Percentiles rank a stretch among this genome's conserved stretches.
Evolutionary conservation across 2,329 filamentous ascomycete species (phyloP).

Genomic region (Aureobasidium zeae): DNA sequence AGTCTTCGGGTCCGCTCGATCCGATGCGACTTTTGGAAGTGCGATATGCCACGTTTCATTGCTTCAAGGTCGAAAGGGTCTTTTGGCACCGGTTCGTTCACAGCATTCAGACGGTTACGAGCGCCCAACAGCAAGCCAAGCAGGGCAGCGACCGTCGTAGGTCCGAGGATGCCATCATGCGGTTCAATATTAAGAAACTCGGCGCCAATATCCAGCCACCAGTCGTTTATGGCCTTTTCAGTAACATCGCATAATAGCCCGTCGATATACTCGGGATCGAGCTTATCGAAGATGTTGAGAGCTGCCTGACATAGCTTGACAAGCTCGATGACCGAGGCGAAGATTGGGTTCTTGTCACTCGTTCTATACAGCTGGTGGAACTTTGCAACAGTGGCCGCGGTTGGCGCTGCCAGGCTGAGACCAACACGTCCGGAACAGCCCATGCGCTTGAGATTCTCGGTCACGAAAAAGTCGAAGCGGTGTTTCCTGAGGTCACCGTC

Average conservation of each 20-base stretch:
- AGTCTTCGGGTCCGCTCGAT: constrained; percentile 67
- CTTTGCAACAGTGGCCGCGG: constrained; percentile 75
- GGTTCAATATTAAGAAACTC: constrained; percentile 91
- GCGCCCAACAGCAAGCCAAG: constrained; percentile 84
- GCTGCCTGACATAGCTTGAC: constrained; percentile 88
- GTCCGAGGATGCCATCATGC: constrained; percentile 82
- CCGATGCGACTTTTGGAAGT: constrained; percentile 86
- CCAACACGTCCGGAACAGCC: constrained; percentile 86
- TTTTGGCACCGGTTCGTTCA: constrained; percentile 74
- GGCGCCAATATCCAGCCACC: constrained; percentile 90
- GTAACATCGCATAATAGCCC: constrained; percentile 89
- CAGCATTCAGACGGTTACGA: constrained; percentile 77
- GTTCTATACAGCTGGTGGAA: constrained; percentile 86
- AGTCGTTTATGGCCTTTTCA: constrained; percentile 79
- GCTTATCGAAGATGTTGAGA: constrained; percentile 74
- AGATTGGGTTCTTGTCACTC: constrained; percentile 70
- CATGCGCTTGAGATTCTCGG: constrained; percentile 84
- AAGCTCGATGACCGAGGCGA: constrained; percentile 72
- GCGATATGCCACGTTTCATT: constrained; percentile 73
- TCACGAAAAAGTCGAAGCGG: constrained; percentile 79
- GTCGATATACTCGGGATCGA: constrained; percentile 83
- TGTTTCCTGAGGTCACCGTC: constrained; percentile 76
- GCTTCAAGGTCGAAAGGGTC: constrained; percentile 80
- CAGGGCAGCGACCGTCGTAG: constrained; percentile 80
- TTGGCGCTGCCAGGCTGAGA: constrained; percentile 68